Conservation (phyloP, 495 filamentous ascomycete species). For the Hypoxylon trugodes region DNA sequence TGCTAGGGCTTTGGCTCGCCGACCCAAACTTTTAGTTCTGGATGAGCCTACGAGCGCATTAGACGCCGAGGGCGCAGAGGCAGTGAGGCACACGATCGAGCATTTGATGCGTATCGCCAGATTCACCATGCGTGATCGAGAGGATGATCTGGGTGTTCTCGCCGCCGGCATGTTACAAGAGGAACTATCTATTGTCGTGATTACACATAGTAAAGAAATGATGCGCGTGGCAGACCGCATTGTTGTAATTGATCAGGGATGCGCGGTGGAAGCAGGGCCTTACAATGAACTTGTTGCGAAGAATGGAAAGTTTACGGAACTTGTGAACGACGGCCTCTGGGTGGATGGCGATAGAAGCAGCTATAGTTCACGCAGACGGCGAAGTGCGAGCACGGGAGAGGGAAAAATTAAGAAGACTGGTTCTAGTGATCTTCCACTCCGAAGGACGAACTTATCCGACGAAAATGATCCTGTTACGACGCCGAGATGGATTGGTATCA, state of each 20-base stretch:
- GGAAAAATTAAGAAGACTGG: neutral
- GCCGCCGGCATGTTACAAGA: neutral
- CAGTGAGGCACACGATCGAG: slow-evolving; percentile 70
- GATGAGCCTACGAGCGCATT: slow-evolving; percentile 90
- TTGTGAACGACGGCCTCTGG: slow-evolving; percentile 50
- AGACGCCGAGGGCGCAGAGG: slow-evolving; percentile 73
- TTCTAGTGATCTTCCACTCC: slow-evolving; percentile 31
- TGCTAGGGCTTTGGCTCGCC: slow-evolving; percentile 77
- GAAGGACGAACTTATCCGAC: slow-evolving; percentile 10
- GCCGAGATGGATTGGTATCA: slow-evolving; percentile 31
- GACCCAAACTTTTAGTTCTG: slow-evolving; percentile 76
- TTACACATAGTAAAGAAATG: slow-evolving; percentile 85
- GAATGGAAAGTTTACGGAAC: slow-evolving; percentile 46
- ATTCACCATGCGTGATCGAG: slow-evolving; percentile 9
- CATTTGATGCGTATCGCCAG: slow-evolving; percentile 52
- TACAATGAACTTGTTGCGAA: slow-evolving; percentile 62
- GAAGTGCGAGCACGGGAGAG: neutral
- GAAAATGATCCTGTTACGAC: slow-evolving; percentile 17
- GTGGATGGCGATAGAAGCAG: slow-evolving; percentile 11
- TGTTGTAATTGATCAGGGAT: slow-evolving; percentile 73
- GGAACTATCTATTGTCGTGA: slow-evolving; percentile 68
- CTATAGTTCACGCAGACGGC: neutral
- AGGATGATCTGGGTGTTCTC: neutral
- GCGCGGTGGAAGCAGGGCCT: slow-evolving; percentile 69
- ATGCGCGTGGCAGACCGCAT: slow-evolving; percentile 78